Percentiles rank a stretch among this genome's conserved stretches.
phyloP scores from a whole-genome alignment of 257 asterid genomes.

The Solanum sparsipilum region DNA sequence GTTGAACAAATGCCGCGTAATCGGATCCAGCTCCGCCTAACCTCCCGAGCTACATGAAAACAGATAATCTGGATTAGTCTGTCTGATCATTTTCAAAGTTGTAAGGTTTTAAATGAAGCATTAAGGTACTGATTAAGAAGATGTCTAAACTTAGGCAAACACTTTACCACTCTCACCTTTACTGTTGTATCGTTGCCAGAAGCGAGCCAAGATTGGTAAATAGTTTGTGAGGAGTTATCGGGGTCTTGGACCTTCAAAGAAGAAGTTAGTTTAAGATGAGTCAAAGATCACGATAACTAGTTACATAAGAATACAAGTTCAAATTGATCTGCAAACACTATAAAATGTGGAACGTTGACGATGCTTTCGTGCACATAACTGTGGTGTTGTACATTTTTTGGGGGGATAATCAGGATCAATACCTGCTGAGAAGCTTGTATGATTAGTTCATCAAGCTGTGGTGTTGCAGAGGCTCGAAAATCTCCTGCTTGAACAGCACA shows the following conservation, averaged over 20 bases:
- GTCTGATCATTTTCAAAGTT: background rate
- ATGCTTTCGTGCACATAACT: background rate
- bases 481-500: constrained; percentile 58
- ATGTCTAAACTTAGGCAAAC: background rate
- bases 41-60: constrained; percentile 49
- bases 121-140: background rate
- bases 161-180: constrained; percentile 25
- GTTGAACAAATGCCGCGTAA: constrained; percentile 72
- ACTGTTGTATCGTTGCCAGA: constrained; percentile 34
- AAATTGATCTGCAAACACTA: background rate
- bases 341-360: too few relatives aligned
- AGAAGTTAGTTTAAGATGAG: background rate
- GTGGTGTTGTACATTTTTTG: background rate
- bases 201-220: constrained; percentile 67
- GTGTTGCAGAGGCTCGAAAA: constrained; percentile 62
- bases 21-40: constrained; percentile 80
- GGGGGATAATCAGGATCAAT: background rate
- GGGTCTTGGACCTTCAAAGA: constrained; percentile 54
- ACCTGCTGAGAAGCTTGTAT: constrained; percentile 62
- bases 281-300: background rate
- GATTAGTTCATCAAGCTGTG: constrained; percentile 74
- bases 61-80: background rate
- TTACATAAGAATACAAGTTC: background rate
- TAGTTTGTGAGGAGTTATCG: constrained; percentile 70
- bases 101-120: background rate